Evolutionary conservation across 1,284 basidiomycete genomes (phyloP).

Genomic region (Heterobasidion occidentale): DNA sequence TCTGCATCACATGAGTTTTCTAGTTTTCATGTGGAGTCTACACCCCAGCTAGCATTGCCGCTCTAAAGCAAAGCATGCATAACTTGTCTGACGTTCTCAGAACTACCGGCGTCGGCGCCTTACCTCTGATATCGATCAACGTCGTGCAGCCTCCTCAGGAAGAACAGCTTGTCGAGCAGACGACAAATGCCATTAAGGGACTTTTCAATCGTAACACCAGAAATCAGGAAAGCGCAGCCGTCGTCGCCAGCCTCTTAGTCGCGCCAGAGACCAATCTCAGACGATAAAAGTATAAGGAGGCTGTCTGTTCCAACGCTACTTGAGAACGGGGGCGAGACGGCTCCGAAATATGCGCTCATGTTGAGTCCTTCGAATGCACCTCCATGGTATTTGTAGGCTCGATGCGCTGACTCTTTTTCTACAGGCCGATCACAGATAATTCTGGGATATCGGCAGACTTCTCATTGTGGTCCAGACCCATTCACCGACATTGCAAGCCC

Average conservation of each 20-base stretch:
- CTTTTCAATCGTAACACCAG: conserved; percentile 32
- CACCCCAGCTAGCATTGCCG: conserved; percentile 30
- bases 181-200: conserved; percentile 26
- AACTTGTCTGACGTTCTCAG: conserved; percentile 36
- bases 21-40: neutral
- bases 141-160: conserved; percentile 18
- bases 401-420: no score
- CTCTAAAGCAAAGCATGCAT: conserved; percentile 37
- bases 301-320: no score
- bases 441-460: no score
- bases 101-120: conserved; percentile 43
- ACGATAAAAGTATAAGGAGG: neutral
- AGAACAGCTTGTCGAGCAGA: conserved; percentile 29
- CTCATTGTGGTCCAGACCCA: no score
- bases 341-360: no score
- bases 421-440: no score
- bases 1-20: conserved; percentile 2
- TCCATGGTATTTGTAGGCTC: no score
- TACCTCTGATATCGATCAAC: conserved; percentile 27
- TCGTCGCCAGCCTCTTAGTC: conserved; percentile 29
- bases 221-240: conserved; percentile 33
- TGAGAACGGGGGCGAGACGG: no score
- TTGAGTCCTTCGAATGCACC: no score
- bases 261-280: conserved; percentile 12
- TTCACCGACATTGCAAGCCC: no score